Conservation (phyloP, 2,329 filamentous ascomycete genomes). For the Calonectria leucothoes region DNA sequence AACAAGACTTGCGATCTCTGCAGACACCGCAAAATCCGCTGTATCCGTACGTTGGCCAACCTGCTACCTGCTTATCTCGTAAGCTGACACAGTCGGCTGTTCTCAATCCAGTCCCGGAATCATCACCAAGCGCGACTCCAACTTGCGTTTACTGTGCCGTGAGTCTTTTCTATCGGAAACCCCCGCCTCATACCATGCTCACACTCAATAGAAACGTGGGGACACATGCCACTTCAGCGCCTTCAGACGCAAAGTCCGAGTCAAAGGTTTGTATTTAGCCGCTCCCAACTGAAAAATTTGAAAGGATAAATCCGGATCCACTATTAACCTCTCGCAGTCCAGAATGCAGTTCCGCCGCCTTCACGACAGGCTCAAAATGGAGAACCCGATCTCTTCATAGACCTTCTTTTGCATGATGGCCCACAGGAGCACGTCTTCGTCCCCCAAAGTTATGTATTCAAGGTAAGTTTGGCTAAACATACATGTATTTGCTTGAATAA, state of each 20-base stretch:
- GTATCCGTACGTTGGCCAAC: slow-evolving; percentile 25
- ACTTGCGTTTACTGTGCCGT: not conserved
- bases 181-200: not conserved
- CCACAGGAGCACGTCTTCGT: not conserved
- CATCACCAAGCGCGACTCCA: not conserved
- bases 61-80: not conserved
- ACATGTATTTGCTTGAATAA: no score
- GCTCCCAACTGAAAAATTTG: not conserved
- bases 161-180: not conserved
- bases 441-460: not conserved
- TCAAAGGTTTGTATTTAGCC: not conserved
- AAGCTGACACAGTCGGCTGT: not conserved
- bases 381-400: not conserved
- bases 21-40: slow-evolving; percentile 36
- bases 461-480: not conserved
- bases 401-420: not conserved
- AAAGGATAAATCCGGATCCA: rapidly evolving
- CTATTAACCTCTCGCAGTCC: not conserved
- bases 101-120: not conserved
- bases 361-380: not conserved
- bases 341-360: not conserved
- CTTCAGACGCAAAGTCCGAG: not conserved
- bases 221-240: not conserved
- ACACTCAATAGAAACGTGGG: not conserved
- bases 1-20: slow-evolving; percentile 34